Evolutionary conservation across 305 asterid genomes (phyloP), one percentile per base, ranked within the genome.

Genomic region (Solanum aculeatissimum): DNA sequence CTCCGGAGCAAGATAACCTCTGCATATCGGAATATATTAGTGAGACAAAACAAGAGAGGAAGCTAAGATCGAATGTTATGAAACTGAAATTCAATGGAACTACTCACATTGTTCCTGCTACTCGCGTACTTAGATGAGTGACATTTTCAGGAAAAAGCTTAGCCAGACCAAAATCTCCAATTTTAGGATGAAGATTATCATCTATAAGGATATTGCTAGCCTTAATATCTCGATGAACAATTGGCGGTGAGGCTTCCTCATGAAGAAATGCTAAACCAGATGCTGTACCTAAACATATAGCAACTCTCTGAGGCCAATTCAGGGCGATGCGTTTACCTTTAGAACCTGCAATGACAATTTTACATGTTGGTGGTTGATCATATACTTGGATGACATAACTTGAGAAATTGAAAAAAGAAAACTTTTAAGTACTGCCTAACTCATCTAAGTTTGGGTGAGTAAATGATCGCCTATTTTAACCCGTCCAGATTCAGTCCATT

Each of bases 231-330:
- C 90, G 79, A 75, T 88, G 89, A 23, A 88, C 83, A 45, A 88
- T 86, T 8, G 53, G 51, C 9, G 70, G 58, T 25, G 40, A 13
- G 35, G 86, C 70, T 40, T 84, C 86, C 5, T 84, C 86, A 49
- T 84, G 86, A 29, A 84, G 86, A 63, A 74, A 84, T 27, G 81
- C 82, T 43, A 84, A 63, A 51, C 86, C 86, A 21, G 83, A 63
- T 43, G 86, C 84, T 74, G 70, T 77, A 23, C 83, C 86, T 29
- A 84, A 7, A 72, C 47, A 16, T 25, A 81, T 62, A 62, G 77
- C 75, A 62, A 21, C 84, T 66, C 84, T 91, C 88, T 86, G 90
- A 42, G 92, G 77, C 98, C 98, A 95, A 88, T 91, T 92, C 81
- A 95, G 85, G 55, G 86, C 87, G 6, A 71, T 81, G 2, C 81